phyloP scores from a whole-genome alignment of 1,284 basidiomycete species.

The Sporisorium iseilematis-ciliati region DNA sequence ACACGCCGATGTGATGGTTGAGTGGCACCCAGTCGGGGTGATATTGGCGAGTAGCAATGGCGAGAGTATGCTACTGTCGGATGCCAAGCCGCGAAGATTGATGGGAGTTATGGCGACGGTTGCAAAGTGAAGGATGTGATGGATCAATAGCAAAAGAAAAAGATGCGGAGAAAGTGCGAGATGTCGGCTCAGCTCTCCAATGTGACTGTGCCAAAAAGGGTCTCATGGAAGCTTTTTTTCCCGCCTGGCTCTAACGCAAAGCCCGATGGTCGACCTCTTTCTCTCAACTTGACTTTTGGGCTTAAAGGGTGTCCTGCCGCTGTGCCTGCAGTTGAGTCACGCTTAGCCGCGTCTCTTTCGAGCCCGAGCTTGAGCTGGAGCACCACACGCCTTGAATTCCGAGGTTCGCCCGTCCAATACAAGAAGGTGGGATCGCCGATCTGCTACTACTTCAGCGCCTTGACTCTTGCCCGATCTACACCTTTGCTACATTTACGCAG shows the following conservation, averaged over 20 bases:
- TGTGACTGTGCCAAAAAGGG: conserved; percentile 1
- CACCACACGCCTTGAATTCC: too few species aligned
- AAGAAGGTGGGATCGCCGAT: too few species aligned
- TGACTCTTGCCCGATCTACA: too few species aligned
- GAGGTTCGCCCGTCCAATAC: too few species aligned
- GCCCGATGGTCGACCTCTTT: background rate
- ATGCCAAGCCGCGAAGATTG: too few species aligned
- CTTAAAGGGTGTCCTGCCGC: too few species aligned
- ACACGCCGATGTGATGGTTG: background rate
- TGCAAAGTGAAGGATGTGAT: background rate
- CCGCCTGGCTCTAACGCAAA: background rate
- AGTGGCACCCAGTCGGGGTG: background rate
- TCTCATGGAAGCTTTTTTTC: background rate
- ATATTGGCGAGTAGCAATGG: background rate
- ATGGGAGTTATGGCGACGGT: too few species aligned
- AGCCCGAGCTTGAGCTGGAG: too few species aligned
- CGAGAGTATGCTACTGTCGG: background rate
- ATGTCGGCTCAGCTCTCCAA: background rate
- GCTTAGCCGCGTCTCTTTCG: too few species aligned
- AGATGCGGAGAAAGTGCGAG: conserved; percentile 1
- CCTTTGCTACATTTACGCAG: too few species aligned
- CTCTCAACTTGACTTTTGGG: background rate
- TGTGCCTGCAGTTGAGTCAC: too few species aligned
- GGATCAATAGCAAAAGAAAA: background rate
- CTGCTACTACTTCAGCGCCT: too few species aligned